Percentiles rank a stretch among this genome's conserved stretches.
phyloP scores from a whole-genome alignment of 805 yeast genomes.

The Zygotorulaspora sp. region DNA sequence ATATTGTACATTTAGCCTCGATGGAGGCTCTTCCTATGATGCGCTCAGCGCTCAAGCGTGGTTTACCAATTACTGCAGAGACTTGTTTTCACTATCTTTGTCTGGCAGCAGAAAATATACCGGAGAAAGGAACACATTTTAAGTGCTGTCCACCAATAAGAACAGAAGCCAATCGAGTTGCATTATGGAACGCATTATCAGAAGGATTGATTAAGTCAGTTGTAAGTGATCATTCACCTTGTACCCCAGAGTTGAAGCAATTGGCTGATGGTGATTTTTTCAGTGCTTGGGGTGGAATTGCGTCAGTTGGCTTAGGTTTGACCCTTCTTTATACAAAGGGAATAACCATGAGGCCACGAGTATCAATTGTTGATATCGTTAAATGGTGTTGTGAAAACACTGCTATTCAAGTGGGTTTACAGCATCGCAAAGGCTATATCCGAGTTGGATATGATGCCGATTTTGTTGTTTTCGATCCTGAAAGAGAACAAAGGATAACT shows the following conservation, averaged over 20 bases:
- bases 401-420: slow-evolving; percentile 77
- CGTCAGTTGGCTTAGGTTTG: slow-evolving; percentile 88
- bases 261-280: slow-evolving; percentile 81
- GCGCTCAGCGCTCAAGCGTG: slow-evolving; percentile 53
- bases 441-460: slow-evolving; percentile 83
- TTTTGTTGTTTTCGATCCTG: slow-evolving; percentile 73
- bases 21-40: slow-evolving; percentile 76
- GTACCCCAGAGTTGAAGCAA: slow-evolving; percentile 86
- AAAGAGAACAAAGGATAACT: slow-evolving; percentile 43
- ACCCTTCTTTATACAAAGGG: slow-evolving; percentile 79
- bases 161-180: slow-evolving; percentile 60
- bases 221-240: slow-evolving; percentile 94
- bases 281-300: slow-evolving; percentile 94
- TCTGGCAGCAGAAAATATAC: slow-evolving; percentile 70
- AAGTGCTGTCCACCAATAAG: slow-evolving; percentile 97
- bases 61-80: slow-evolving; percentile 73
- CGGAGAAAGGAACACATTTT: slow-evolving; percentile 73
- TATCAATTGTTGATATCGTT: slow-evolving; percentile 57
- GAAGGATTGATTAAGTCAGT: slow-evolving; percentile 70
- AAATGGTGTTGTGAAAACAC: slow-evolving; percentile 82
- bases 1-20: slow-evolving; percentile 87
- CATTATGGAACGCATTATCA: slow-evolving; percentile 74
- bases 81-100: slow-evolving; percentile 92
- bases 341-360: slow-evolving; percentile 43
- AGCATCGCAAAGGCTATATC: slow-evolving; percentile 66